phyloP scores from a whole-genome alignment of 768 basidiomycete genomes.

The Trichaptum fuscoviolaceum region DNA sequence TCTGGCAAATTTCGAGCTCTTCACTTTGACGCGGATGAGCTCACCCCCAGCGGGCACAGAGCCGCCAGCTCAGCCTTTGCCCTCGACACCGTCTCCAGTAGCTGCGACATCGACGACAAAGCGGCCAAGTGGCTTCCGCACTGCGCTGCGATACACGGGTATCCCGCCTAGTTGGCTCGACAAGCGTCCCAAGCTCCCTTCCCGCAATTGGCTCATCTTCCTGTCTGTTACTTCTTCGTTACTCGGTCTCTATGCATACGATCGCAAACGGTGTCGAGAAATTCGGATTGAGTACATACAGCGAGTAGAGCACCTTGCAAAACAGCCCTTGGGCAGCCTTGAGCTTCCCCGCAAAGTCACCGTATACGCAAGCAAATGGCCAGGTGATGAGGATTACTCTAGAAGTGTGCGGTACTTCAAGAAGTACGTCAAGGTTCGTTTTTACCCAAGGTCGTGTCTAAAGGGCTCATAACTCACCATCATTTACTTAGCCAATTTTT shows the following conservation, averaged over 20 bases:
- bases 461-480: conserved; percentile 10
- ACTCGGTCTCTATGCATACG: conserved; percentile 75
- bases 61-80: background rate
- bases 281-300: conserved; percentile 77
- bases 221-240: conserved; percentile 67
- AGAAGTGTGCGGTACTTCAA: conserved; percentile 84
- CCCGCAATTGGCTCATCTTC: conserved; percentile 94
- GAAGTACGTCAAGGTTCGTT: conserved; percentile 91
- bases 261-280: conserved; percentile 72
- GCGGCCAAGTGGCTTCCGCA: background rate
- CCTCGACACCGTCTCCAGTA: background rate
- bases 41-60: background rate
- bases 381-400: conserved; percentile 90
- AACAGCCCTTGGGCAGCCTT: conserved; percentile 57
- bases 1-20: background rate
- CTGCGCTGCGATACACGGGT: conserved; percentile 28
- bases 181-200: conserved; percentile 82
- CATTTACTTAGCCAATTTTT: conserved; percentile 67
- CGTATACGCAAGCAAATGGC: conserved; percentile 88
- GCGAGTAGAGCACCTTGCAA: conserved; percentile 72
- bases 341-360: conserved; percentile 73
- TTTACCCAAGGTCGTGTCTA: conserved; percentile 14
- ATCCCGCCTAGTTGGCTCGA: conserved; percentile 72
- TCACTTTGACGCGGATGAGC: background rate
- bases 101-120: background rate